Base-by-base conservation (phyloP, 805 yeast species). In the Wickerhamiella azymoides region DNA sequence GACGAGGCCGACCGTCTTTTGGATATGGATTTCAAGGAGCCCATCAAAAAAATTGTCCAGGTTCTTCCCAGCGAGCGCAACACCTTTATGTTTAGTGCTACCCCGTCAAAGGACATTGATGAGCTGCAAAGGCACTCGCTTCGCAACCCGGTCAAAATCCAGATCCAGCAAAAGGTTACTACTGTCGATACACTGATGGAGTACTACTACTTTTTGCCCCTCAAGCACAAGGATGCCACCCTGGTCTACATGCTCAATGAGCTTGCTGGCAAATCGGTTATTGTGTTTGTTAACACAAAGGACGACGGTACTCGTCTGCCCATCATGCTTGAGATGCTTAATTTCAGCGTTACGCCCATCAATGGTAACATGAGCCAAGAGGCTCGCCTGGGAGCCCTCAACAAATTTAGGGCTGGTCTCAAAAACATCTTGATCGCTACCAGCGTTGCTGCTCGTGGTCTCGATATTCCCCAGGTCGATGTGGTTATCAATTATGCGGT, bases 1-100 rank as follows among this genome's bases (percentile, higher is more conserved):
- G 98, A 89, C 64, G 98, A 89, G 67, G 98, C 98, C 18, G 98
- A 89, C 64, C 73, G 98, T 60, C 72, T 89, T 54, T 69, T 89
- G 57, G 98, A 92, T 67, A 76, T 89, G 83, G 98, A 89, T 61
- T 89, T 89, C 58, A 96, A 96, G 11, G 95, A 95, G 35, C 94
- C 88, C 13, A 69, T 89, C 52, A 95, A 85, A 58, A 81, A 81
- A 60, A 83, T 89, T 51, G 68, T 89, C 47, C 80, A 78, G 52
- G 75, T 84, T 42, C 81, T 89, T 36, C 98, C 98, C 8, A 71
- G 75, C 35, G 80, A 84, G 50, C 67, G 77, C 28, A 73, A 92
- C 63, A 84, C 86, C 4, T 85, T 80, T 56, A 65, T 89, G 46
- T 89, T 88, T 59, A 84, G 95, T 26, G 98, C 98, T n/a, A 89